Base-by-base conservation (phyloP, 2,329 filamentous ascomycete species). In the Cordyceps tenuipes region DNA sequence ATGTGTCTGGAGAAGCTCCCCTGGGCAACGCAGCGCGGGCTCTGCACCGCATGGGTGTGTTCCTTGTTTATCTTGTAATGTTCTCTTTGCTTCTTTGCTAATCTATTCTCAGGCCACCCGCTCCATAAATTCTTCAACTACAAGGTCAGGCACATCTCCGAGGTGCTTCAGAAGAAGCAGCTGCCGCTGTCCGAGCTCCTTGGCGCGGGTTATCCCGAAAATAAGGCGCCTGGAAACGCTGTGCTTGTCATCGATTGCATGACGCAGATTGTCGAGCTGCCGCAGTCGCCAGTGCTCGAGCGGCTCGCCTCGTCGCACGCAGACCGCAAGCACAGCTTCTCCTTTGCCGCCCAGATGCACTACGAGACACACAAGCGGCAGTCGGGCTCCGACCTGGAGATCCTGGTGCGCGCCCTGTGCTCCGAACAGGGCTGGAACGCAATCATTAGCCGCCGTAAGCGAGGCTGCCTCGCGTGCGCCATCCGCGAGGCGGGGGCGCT, bases 341-440 rank as follows among this genome's bases (percentile, higher is more conserved):
- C 73, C 31, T 75, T 78, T 2, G 75, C 76, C 17, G 73, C 75
- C 36, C 77, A 79, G 65, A 83, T 83, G 80, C 79, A 80, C 65
- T 76, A 81, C 44, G 81, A 82, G 68, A 81, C 81, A 3, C 73
- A 81, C 29, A 75, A 79, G 62, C 75, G 85, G 26, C 81, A 84
- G 44, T 83, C 82, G 60, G 82, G 82, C 1, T 86, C 83, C 13
- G 84, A 87, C 66, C 76, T 88, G 68, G 87, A 91, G 71, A 79
- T 91, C 9, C 73, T 92, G 57, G 86, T 86, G 1, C 77, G 89
- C 53, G 88, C 88, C 1, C 78, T 90, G 64, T 92, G 89, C 69
- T 86, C 88, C 0, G 84, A 89, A 68, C 84, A 81, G 65, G 89
- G 89, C 2, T 86, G 86, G 79, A 88, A 91, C 69, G 88, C 89